Evolutionary conservation across 768 basidiomycete genomes (phyloP), one percentile per base, ranked within the genome.

Genomic region (Leccinum fibrillosum): DNA sequence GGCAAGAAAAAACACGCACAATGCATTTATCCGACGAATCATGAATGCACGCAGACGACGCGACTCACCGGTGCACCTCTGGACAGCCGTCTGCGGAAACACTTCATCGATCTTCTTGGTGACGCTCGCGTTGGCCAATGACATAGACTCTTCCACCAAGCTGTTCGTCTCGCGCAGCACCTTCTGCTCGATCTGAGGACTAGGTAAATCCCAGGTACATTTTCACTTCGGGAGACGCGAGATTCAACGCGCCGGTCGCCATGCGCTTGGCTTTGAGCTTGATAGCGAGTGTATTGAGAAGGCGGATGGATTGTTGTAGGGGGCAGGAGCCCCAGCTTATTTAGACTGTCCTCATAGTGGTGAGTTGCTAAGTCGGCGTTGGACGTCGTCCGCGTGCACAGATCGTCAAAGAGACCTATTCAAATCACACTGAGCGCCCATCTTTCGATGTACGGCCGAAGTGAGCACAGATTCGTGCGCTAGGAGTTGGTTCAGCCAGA

Each of bases 151-250:
- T 37, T 37, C 35, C 35, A 37, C 2, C 11, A 37, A 17, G 35
- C 35, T 37, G 35, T 37, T 37, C 35, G 0, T 37, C 15, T 37
- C 7, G 15, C 15, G 0, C 35, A 37, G 35, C 35, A 15, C 89
- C 72, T 98, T 98, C 71, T 95, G 94, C 75, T 98, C 94, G 10
- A 63, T 97, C 94, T 2, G 92, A 90, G 0, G 90, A 92, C 71
- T 98, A 96, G 1, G 94, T 79, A 62, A 89, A 92, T 67, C 96
- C 92, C 17, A 98, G 79, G 64, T 98, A 87, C 60, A 99, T 98
- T 72, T 95, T 97, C 72, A 99, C 91, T 78, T 99, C 97, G 0
- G 97, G 95, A 0, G 96, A 98, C 1, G 96, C 96, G 25, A 98
- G 86, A 59, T 98, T 98, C 42, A 98, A 82, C 10, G 97, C 97